A percentile compares a stretch with the other conserved stretches of the same genome.
phyloP scores from a whole-genome alignment of 2,329 filamentous ascomycete species.

The Fusarium agapanthi region DNA sequence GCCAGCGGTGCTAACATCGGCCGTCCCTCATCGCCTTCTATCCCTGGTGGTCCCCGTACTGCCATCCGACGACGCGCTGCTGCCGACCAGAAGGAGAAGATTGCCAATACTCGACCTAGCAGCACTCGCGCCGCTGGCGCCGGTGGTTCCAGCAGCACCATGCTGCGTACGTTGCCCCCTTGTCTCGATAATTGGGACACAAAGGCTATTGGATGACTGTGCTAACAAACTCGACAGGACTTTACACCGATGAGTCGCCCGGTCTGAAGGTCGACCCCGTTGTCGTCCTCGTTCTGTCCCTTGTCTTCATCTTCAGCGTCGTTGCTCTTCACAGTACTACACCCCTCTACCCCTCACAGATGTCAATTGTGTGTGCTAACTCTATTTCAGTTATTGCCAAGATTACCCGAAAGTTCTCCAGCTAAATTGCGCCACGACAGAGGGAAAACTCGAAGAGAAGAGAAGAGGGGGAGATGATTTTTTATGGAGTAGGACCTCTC shows the following conservation, averaged over 20 bases:
- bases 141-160: constrained; percentile 95
- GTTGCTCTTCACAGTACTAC: constrained; percentile 93
- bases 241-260: constrained; percentile 98
- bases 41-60: constrained; percentile 92
- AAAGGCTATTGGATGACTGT: background rate
- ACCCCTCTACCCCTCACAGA: constrained; percentile 26
- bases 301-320: constrained; percentile 99
- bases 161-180: constrained; percentile 81
- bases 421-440: constrained; percentile 52
- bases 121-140: constrained; percentile 94
- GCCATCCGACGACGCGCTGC: constrained; percentile 95
- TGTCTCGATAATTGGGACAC: background rate
- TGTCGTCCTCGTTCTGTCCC: constrained; percentile 92
- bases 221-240: constrained; percentile 62
- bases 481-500: constrained; percentile 30
- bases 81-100: constrained; percentile 96
- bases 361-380: constrained; percentile 32
- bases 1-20: constrained; percentile 74
- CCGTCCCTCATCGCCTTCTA: constrained; percentile 85
- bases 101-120: constrained; percentile 90
- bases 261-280: constrained; percentile 98
- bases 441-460: constrained; percentile 1
- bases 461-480: constrained; percentile 28
- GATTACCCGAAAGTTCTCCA: constrained; percentile 86
- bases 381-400: constrained; percentile 85